Base-by-base conservation (phyloP, 306 rosid genomes). In the Biancaea sappan region DNA sequence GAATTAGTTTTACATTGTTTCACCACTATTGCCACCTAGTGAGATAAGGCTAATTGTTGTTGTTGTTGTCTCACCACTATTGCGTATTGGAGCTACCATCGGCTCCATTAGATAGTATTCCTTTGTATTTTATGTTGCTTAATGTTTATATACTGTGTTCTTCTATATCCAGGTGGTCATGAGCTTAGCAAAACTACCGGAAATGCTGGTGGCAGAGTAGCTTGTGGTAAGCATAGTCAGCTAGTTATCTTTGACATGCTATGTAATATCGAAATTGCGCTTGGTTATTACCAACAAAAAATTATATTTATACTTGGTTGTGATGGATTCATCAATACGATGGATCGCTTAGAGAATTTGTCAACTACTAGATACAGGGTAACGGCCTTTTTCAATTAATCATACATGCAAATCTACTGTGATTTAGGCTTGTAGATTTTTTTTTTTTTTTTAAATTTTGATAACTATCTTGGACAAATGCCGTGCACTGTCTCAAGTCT, bases 151-250 rank as follows among this genome's bases (percentile, higher is more conserved):
- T 52, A 4, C 13, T 21, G 35, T 2, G 24, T 48, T 11, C 22
- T 37, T 31, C 53, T 67, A 3, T 68, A 18, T 46, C 0, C 24
- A 95, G 99, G 99, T 71, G 98, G 98, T 35, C 98, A 95, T 22
- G 99, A 95, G 85, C 96, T 92, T 43, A 95, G 99, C 99, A 88
- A 86, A 71, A 10, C 82, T 48, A 92, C 99, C 13, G 99, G 99
- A 86, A 95, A 95, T 81, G 99, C 99, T 31, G 99, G 99, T 41
- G 99, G 96, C 80, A 81, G 99, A 73, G 46, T 84, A 26, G 99
- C 99, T 64, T 95, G 99, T 44, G 99, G 99, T 95, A 84, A 80
- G 91, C 69, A 31, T 48, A 28, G 50, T 58, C 11, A 16, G 43
- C 16, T 6, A 37, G 31, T 62, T 19, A 64, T 65, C 60, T 21